phyloP scores from a whole-genome alignment of 1,284 basidiomycete species.

The Polyporus tsugae region DNA sequence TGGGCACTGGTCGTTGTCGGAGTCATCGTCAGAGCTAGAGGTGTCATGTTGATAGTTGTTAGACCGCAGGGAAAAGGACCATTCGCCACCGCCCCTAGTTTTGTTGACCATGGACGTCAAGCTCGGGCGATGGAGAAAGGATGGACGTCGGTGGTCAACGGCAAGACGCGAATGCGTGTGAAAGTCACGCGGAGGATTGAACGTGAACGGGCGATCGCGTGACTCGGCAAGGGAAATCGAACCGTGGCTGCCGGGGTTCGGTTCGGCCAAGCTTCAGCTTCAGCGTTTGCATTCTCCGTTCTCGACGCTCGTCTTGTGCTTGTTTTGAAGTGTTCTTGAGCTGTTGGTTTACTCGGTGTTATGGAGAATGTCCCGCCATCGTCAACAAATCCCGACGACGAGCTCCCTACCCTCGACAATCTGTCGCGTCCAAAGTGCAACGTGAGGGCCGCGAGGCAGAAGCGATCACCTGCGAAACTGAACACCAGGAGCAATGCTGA shows the following conservation, averaged over 20 bases:
- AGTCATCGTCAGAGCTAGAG: conserved; percentile 30
- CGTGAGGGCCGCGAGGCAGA: conserved; percentile 36
- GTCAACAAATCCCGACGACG: conserved; percentile 22
- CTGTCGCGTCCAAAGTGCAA: conserved; percentile 28
- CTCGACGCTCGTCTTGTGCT: conserved; percentile 7
- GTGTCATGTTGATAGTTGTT: conserved; percentile 14
- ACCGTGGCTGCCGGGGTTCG: conserved; percentile 10
- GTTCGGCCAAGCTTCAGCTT: conserved; percentile 11
- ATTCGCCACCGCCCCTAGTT: conserved; percentile 20
- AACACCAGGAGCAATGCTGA: conserved; percentile 23
- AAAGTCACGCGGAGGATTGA: conserved; percentile 18
- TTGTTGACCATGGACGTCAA: conserved; percentile 13
- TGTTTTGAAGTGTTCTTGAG: not conserved
- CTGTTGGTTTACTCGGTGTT: conserved; percentile 6
- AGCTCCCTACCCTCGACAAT: conserved; percentile 27
- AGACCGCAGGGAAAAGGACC: conserved; percentile 38
- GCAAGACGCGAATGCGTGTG: conserved; percentile 8
- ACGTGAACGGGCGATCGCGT: conserved; percentile 23
- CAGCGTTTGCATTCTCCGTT: conserved; percentile 3
- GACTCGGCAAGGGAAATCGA: conserved; percentile 17
- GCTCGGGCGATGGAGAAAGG: not conserved
- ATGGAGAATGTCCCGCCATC: conserved; percentile 36
- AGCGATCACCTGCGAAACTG: conserved; percentile 26
- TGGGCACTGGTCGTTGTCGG: conserved; percentile 8
- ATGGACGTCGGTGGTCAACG: conserved; percentile 6